phyloP scores from a whole-genome alignment of 2,329 filamentous ascomycete genomes.

The Cyclaneusma minus region DNA sequence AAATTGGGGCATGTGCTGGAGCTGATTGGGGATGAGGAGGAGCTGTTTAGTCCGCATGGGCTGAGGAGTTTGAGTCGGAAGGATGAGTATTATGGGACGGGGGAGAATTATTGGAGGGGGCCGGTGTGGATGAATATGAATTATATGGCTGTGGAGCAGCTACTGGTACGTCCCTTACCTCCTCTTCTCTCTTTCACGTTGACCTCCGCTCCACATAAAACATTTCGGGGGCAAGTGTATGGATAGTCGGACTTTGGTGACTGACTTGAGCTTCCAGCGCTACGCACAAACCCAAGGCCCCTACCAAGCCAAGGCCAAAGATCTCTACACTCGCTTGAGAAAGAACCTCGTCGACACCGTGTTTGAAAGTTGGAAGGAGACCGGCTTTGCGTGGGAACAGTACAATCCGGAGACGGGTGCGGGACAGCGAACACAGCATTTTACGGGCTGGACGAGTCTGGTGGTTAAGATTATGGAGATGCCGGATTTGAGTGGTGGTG shows the following conservation, averaged over 20 bases:
- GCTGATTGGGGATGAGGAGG: slow-evolving; percentile 62
- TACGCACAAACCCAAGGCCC: slow-evolving; percentile 42
- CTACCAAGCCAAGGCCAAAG: slow-evolving; percentile 49
- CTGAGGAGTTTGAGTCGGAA: slow-evolving; percentile 76
- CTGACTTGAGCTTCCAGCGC: slow-evolving; percentile 33
- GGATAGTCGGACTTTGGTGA: slow-evolving; percentile 1
- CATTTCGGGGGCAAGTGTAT: background rate
- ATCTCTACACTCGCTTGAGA: slow-evolving; percentile 62
- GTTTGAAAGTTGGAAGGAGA: slow-evolving; percentile 74
- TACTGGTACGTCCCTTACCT: slow-evolving; percentile 46
- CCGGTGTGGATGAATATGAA: slow-evolving; percentile 96
- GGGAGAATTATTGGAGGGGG: slow-evolving; percentile 93
- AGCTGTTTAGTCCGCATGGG: slow-evolving; percentile 85
- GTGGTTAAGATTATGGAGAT: slow-evolving; percentile 96
- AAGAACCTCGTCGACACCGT: slow-evolving; percentile 81
- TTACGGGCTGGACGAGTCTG: slow-evolving; percentile 97
- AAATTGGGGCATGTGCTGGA: slow-evolving; percentile 62
- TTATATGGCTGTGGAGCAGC: slow-evolving; percentile 67
- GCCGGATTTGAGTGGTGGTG: slow-evolving; percentile 46
- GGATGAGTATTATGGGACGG: slow-evolving; percentile 72
- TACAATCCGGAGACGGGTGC: slow-evolving; percentile 86
- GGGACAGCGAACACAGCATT: slow-evolving; percentile 94
- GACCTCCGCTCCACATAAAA: slow-evolving; percentile 3
- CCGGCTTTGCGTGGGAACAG: slow-evolving; percentile 97
- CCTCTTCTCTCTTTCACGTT: background rate